Conservation (phyloP, 2,329 filamentous ascomycete genomes). For the Cercospora sp. region DNA sequence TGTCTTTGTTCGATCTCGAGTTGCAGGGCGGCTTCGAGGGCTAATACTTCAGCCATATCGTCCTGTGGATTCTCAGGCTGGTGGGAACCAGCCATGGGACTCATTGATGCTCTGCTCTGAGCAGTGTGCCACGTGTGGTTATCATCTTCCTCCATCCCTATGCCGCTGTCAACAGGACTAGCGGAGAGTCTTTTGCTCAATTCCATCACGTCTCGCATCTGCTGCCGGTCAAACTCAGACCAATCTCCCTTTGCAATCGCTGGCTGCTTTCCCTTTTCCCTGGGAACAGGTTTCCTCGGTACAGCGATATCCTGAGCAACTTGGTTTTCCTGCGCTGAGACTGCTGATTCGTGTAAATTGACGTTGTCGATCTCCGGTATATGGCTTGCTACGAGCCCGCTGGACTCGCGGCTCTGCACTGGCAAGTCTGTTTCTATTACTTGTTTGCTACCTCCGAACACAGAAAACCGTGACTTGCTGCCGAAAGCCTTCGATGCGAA, state of each 20-base stretch:
- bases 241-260: background rate
- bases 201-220: background rate
- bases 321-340: background rate
- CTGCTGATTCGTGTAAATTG: background rate
- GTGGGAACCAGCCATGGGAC: background rate
- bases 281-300: background rate
- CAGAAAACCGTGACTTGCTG: background rate
- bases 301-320: background rate
- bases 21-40: constrained; percentile 8
- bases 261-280: constrained; percentile 14
- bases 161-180: constrained; percentile 25
- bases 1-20: constrained; percentile 6
- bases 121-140: background rate
- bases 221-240: background rate
- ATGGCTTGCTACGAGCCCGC: background rate
- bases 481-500: background rate
- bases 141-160: constrained; percentile 14
- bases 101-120: constrained; percentile 17
- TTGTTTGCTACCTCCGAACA: constrained; percentile 10
- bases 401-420: background rate
- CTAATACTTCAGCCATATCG: constrained; percentile 9
- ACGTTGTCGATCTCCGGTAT: background rate
- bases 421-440: background rate
- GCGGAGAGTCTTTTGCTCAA: background rate
- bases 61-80: background rate